Evolutionary conservation across 2,329 filamentous ascomycete species (phyloP).

Genomic region (Aspergillus flavus): DNA sequence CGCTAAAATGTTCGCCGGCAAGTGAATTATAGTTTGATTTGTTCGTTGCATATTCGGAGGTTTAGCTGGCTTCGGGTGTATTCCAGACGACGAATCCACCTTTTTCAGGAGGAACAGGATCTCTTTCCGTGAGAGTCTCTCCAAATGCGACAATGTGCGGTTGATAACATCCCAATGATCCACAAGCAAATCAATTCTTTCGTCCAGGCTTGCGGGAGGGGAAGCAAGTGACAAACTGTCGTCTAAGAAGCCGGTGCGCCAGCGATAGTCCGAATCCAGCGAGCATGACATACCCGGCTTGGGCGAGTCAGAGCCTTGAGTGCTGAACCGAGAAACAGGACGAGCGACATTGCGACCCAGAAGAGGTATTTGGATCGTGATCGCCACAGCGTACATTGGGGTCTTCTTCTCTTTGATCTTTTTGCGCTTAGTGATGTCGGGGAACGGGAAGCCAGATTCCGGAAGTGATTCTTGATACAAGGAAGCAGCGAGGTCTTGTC

Average conservation of each 20-base stretch:
- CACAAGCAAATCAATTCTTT: slow-evolving; percentile 58
- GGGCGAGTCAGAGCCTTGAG: slow-evolving; percentile 35
- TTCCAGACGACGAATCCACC: slow-evolving; percentile 45
- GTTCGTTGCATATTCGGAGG: slow-evolving; percentile 51
- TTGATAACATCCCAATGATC: slow-evolving; percentile 64
- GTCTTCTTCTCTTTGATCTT: slow-evolving; percentile 56
- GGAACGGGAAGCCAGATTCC: slow-evolving; percentile 41
- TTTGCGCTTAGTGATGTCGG: slow-evolving; percentile 43
- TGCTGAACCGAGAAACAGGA: slow-evolving; percentile 39
- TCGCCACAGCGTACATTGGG: slow-evolving; percentile 62
- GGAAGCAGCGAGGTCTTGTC: slow-evolving; percentile 33
- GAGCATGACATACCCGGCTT: slow-evolving; percentile 42
- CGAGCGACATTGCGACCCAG: slow-evolving; percentile 36
- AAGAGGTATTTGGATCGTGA: slow-evolving; percentile 58
- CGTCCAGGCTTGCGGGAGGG: slow-evolving; percentile 53
- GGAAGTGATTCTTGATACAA: slow-evolving; percentile 37
- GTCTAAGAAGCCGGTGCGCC: slow-evolving; percentile 39
- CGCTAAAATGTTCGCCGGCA: slow-evolving; percentile 53
- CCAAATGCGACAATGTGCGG: slow-evolving; percentile 56
- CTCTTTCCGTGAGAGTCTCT: slow-evolving; percentile 54
- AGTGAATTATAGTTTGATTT: slow-evolving; percentile 52
- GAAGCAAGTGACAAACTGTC: slow-evolving; percentile 48
- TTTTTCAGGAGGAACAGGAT: slow-evolving; percentile 54
- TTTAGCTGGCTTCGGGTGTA: slow-evolving; percentile 48
- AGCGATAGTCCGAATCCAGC: slow-evolving; percentile 45